Conservation (phyloP, 768 basidiomycete genomes). For the Pleurotus salmoneostramineus region DNA sequence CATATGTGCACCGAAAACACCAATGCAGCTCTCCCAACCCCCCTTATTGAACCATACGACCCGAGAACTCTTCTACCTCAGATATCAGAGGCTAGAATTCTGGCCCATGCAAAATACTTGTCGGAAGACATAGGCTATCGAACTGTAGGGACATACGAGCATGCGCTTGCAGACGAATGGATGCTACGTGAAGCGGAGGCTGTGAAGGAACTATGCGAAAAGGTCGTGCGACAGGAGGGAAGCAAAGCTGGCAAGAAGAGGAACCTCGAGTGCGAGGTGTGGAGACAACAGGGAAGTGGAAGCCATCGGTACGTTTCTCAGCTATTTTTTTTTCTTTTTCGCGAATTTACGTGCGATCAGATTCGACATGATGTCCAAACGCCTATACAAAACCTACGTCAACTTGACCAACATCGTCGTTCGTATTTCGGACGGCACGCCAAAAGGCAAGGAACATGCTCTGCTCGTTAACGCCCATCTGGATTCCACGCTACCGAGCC, state of each 20-base stretch:
- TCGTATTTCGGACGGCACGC: slow-evolving; percentile 77
- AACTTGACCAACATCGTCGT: slow-evolving; percentile 88
- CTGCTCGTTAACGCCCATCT: slow-evolving; percentile 87
- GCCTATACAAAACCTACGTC: slow-evolving; percentile 83
- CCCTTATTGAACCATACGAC: slow-evolving; percentile 55
- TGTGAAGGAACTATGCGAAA: slow-evolving; percentile 61
- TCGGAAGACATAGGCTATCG: slow-evolving; percentile 89
- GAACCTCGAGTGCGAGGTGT: slow-evolving; percentile 86
- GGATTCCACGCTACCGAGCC: slow-evolving; percentile 86
- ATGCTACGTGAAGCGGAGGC: slow-evolving; percentile 64
- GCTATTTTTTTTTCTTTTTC: neutral
- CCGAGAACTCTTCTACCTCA: slow-evolving; percentile 58
- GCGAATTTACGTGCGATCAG: slow-evolving; percentile 28
- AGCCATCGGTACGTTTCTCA: slow-evolving; percentile 66
- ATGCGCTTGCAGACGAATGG: slow-evolving; percentile 82
- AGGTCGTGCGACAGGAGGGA: slow-evolving; percentile 36
- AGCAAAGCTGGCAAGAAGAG: slow-evolving; percentile 22
- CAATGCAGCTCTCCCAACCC: slow-evolving; percentile 49
- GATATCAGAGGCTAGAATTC: slow-evolving; percentile 68
- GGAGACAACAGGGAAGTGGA: slow-evolving; percentile 86
- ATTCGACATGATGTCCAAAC: slow-evolving; percentile 88
- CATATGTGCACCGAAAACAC: too few species aligned
- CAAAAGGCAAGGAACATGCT: slow-evolving; percentile 71
- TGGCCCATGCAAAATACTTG: slow-evolving; percentile 58
- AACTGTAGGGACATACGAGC: slow-evolving; percentile 88